Conservation (phyloP, 2,329 filamentous ascomycete species). For the Diaporthe aspalathi region DNA sequence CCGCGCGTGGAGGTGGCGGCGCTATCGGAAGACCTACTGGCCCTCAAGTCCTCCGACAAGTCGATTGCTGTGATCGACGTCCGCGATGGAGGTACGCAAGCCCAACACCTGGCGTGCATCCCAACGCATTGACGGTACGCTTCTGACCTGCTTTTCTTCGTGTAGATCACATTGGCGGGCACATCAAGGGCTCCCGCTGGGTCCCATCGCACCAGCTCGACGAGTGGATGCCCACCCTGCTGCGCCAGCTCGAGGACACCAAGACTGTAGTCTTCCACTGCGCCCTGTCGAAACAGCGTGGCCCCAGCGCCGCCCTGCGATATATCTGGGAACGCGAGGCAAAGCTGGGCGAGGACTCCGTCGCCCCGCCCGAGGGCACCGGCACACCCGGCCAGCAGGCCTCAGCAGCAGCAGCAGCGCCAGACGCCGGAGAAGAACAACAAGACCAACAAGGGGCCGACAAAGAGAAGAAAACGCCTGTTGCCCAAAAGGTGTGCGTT, state of each 20-base stretch:
- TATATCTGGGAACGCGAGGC: slow-evolving; percentile 80
- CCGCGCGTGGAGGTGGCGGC: slow-evolving; percentile 74
- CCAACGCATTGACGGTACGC: not conserved
- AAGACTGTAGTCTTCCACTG: slow-evolving; percentile 95
- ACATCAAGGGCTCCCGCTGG: slow-evolving; percentile 83
- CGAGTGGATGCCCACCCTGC: slow-evolving; percentile 81
- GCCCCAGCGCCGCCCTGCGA: slow-evolving; percentile 83
- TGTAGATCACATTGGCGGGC: slow-evolving; percentile 87
- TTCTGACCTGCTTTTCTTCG: not conserved
- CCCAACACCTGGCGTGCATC: not conserved
- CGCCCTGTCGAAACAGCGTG: slow-evolving; percentile 88
- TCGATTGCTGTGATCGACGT: slow-evolving; percentile 86
- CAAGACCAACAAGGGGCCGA: slow-evolving; percentile 43
- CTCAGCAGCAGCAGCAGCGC: slow-evolving; percentile 42
- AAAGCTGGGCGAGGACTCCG: slow-evolving; percentile 46
- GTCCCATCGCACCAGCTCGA: slow-evolving; percentile 80
- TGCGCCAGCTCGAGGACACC: slow-evolving; percentile 80
- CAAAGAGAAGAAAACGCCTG: slow-evolving; percentile 39
- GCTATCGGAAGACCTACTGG: slow-evolving; percentile 74
- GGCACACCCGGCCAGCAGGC: slow-evolving; percentile 31
- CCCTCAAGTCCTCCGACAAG: slow-evolving; percentile 54
- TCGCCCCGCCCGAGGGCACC: slow-evolving; percentile 37
- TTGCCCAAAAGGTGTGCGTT: slow-evolving; percentile 79
- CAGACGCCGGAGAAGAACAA: slow-evolving; percentile 41
- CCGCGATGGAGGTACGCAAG: slow-evolving; percentile 76